phyloP scores from a whole-genome alignment of 805 yeast genomes.

The Myxozyma neotropica region DNA sequence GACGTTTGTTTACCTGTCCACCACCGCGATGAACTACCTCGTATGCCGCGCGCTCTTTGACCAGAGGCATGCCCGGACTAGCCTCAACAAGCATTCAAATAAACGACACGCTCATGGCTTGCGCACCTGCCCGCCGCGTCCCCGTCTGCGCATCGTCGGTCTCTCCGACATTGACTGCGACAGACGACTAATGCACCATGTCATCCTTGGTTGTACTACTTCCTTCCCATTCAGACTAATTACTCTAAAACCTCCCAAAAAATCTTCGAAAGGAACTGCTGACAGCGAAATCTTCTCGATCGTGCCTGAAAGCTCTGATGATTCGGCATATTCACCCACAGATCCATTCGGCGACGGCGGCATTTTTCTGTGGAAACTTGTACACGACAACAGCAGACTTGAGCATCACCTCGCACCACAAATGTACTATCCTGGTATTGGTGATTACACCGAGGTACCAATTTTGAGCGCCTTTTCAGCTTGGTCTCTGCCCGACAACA shows the following conservation, averaged over 20 bases:
- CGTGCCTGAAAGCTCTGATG: constrained; percentile 3
- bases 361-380: constrained; percentile 15
- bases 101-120: not conserved
- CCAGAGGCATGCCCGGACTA: not conserved
- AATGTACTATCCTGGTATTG: not conserved
- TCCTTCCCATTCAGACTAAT: constrained; percentile 13
- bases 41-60: constrained; percentile 10
- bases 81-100: not conserved
- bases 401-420: not conserved
- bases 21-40: constrained; percentile 14
- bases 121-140: constrained; percentile 2
- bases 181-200: constrained; percentile 10
- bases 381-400: not conserved
- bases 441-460: constrained; percentile 3
- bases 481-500: constrained; percentile 21
- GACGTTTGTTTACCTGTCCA: not conserved
- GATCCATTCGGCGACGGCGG: constrained; percentile 15
- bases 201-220: constrained; percentile 24
- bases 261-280: not conserved
- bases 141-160: not conserved
- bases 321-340: not conserved
- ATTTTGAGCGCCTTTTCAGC: constrained; percentile 15
- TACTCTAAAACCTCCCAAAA: constrained; percentile 7
- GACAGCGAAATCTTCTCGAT: not conserved
- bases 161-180: constrained; percentile 18